Evolutionary conservation across 2,329 filamentous ascomycete genomes (phyloP), one percentile per base, ranked within the genome.

Genomic region (Fusarium torulosum): DNA sequence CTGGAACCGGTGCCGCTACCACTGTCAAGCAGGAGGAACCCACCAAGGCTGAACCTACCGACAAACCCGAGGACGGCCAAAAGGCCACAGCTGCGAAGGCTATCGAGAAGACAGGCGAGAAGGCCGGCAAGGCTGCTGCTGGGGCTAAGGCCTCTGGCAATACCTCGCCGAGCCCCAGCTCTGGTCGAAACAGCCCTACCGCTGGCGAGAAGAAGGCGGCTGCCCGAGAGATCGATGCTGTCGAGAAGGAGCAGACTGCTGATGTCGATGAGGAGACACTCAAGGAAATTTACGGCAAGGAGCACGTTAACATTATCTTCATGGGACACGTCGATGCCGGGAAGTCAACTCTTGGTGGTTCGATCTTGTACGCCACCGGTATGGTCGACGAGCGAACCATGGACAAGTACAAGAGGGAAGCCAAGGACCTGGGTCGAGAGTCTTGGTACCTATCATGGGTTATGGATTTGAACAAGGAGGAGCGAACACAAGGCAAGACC

Each of bases 401-500:
- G 85, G 96, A 99, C 53, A 99, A 99, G 82, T 97, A 97, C 85
- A 97, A 95, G 87, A 89, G 88, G 73, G 96, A 99, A 75, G 95
- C 96, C 50, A 98, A 97, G 84, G 96, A 98, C 13, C 86, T 96
- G 69, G 96, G 96, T 53, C 92, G 94, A 83, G 96, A 98, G 83
- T 97, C 95, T 5, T 99, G 96, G 96, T 99, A 98, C 79, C 86
- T 99, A 21, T 99, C 96, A 42, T 99, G 96, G 96, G 96, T 94
- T 64, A 87, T 99, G 74, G 96, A 99, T 86, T 80, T 98, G 79
- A 99, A 94, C 72, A 97, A 95, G 80, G 96, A 99, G 80, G 96
- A 99, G 79, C 89, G 96, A 76, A 85, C 92, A 52, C 97, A 98
- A 86, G 96, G 96, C 71, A 99, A 98, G 85, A 99, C 96, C 7